Evolutionary conservation across 1,284 basidiomycete genomes (phyloP).

Genomic region (Cystobasidium slooffiae): DNA sequence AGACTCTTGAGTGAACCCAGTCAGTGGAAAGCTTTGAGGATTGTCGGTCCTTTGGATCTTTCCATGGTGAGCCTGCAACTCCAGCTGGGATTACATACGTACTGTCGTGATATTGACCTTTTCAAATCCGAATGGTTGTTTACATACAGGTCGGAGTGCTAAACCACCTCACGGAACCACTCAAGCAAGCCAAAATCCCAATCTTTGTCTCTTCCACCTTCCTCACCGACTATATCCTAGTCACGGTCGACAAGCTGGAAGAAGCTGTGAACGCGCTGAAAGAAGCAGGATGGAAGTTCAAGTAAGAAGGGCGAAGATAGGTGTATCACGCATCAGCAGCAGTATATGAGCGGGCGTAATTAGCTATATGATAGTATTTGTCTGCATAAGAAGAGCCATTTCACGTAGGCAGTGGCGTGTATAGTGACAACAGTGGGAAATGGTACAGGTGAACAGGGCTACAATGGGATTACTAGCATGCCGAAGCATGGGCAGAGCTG

Average conservation of each 20-base stretch:
- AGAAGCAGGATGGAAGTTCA: slow-evolving; percentile 47
- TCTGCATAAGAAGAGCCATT: too few species aligned
- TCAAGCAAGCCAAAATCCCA: slow-evolving; percentile 46
- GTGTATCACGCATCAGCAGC: neutral
- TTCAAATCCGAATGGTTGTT: neutral
- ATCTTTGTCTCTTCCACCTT: slow-evolving; percentile 50
- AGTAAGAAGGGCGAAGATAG: neutral
- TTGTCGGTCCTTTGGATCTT: slow-evolving; percentile 49
- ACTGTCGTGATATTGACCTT: neutral
- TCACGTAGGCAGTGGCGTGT: too few species aligned
- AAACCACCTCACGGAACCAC: slow-evolving; percentile 42
- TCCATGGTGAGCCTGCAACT: slow-evolving; percentile 35
- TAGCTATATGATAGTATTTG: too few species aligned
- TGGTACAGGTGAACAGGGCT: too few species aligned
- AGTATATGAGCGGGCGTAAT: too few species aligned
- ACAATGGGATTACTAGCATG: too few species aligned
- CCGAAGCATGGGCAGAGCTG: too few species aligned
- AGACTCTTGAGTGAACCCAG: neutral
- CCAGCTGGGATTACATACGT: neutral
- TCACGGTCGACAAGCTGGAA: slow-evolving; percentile 39
- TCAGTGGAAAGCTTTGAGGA: slow-evolving; percentile 29
- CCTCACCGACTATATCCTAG: slow-evolving; percentile 51
- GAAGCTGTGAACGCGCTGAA: slow-evolving; percentile 31
- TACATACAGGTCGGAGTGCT: slow-evolving; percentile 44
- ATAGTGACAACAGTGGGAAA: too few species aligned